A percentile compares a stretch with the other conserved stretches of the same genome.
Conservation (phyloP, 352 stramenopile species). For the Peronospora belbahrii region DNA sequence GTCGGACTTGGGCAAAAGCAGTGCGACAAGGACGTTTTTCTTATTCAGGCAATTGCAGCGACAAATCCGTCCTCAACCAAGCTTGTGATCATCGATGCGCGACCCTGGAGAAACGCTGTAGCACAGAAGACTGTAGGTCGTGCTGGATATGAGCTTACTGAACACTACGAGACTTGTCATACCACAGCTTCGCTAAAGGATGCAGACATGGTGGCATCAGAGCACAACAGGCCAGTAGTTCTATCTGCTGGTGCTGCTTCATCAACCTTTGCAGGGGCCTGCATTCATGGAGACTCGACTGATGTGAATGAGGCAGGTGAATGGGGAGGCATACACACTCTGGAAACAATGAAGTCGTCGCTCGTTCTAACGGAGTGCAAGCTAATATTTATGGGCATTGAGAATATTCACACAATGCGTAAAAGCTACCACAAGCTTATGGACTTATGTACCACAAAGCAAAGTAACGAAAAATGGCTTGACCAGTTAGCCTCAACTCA, state of each 20-base stretch:
- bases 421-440: slow-evolving; percentile 75
- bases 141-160: slow-evolving; percentile 83
- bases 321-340: slow-evolving; percentile 17
- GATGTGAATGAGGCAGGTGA: slow-evolving; percentile 7
- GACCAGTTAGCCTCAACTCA: slow-evolving; percentile 64
- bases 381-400: slow-evolving; percentile 87
- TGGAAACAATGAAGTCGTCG: slow-evolving; percentile 40
- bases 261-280: slow-evolving; percentile 3
- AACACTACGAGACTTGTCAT: slow-evolving; percentile 72
- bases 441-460: slow-evolving; percentile 59
- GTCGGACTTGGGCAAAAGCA: slow-evolving; percentile 74
- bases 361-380: slow-evolving; percentile 74
- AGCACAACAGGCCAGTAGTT: slow-evolving; percentile 19
- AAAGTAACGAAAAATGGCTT: slow-evolving; percentile 71
- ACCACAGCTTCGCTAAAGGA: slow-evolving; percentile 52
- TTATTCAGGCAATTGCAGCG: slow-evolving; percentile 74
- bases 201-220: slow-evolving; percentile 48
- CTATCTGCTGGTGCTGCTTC: slow-evolving; percentile 4
- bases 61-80: slow-evolving; percentile 70
- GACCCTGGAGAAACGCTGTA: slow-evolving; percentile 86
- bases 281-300: slow-evolving; percentile 16
- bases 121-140: slow-evolving; percentile 86
- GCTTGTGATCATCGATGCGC: slow-evolving; percentile 86
- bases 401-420: slow-evolving; percentile 90
- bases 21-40: slow-evolving; percentile 76